These are phyloP conservation scores for Citrus hindsii DNA, from an alignment of 345 rosid species.

Conservation along the genomic window DNA sequence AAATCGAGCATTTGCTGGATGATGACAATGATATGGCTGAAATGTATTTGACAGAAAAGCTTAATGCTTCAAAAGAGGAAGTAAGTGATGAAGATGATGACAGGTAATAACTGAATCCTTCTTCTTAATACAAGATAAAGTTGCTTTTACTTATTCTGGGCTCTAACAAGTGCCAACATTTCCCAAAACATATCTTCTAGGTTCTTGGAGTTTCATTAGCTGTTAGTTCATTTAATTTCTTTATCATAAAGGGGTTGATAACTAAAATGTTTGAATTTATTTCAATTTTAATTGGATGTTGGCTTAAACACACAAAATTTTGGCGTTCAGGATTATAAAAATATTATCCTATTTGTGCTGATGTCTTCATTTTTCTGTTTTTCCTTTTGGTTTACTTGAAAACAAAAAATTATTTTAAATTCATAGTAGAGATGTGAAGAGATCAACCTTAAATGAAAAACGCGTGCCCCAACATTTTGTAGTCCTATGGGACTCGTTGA, in stretches of 20 bases:
- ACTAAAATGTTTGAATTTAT: neutral
- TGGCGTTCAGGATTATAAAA: neutral
- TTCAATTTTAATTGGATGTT: neutral
- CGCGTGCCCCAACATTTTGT: no score
- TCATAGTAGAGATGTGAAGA: neutral
- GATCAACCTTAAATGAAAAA: no score
- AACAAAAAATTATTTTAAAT: neutral
- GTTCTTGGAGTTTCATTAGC: neutral
- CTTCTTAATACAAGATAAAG: neutral
- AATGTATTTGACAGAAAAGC: constrained; percentile 52
- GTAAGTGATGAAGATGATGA: constrained; percentile 20
- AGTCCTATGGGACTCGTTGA: no score
- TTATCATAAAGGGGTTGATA: neutral
- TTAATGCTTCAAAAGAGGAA: constrained; percentile 25
- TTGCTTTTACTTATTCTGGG: neutral
- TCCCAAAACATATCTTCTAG: neutral
- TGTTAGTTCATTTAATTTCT: no score
- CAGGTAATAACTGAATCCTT: constrained; percentile 22
- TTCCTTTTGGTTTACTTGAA: neutral
- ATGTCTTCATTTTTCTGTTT: no score
- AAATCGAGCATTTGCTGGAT: constrained; percentile 57
- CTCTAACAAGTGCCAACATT: neutral
- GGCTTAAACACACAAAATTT: no score
- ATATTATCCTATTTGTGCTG: neutral
- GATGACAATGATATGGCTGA: constrained; percentile 62